Evolutionary conservation across 768 basidiomycete species (phyloP).

Genomic region (Tricholoma bakamatsutake): DNA sequence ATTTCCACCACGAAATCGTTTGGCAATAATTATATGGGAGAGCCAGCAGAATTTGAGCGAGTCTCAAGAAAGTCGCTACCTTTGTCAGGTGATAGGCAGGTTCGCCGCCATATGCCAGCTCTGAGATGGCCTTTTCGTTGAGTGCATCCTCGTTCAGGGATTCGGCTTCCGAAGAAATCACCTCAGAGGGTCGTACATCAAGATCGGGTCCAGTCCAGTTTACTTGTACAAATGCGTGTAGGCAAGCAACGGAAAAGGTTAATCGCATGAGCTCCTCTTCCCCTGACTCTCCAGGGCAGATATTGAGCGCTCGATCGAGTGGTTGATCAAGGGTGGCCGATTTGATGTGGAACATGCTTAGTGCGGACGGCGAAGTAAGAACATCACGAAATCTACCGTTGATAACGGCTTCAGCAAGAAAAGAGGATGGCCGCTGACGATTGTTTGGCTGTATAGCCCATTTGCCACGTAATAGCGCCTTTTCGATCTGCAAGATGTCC

Average conservation of each 20-base stretch:
- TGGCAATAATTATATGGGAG: slow-evolving; percentile 41
- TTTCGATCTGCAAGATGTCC: slow-evolving; percentile 37
- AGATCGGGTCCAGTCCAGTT: slow-evolving; percentile 98
- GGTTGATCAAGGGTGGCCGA: slow-evolving; percentile 24
- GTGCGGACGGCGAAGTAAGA: slow-evolving; percentile 40
- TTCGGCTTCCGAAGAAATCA: slow-evolving; percentile 26
- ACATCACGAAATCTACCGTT: slow-evolving; percentile 54
- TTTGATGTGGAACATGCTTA: slow-evolving; percentile 30
- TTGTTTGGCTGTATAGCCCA: slow-evolving; percentile 27
- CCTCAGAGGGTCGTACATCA: slow-evolving; percentile 43
- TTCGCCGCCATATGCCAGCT: slow-evolving; percentile 83
- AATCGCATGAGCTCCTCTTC: slow-evolving; percentile 50
- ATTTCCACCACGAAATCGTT: slow-evolving; percentile 73
- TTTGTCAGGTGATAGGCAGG: slow-evolving; percentile 91
- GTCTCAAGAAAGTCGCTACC: slow-evolving; percentile 61
- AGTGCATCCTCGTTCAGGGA: slow-evolving; percentile 43
- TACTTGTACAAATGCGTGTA: slow-evolving; percentile 86
- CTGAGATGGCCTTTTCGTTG: slow-evolving; percentile 60
- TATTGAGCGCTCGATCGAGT: slow-evolving; percentile 33
- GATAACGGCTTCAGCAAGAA: slow-evolving; percentile 50
- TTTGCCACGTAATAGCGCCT: slow-evolving; percentile 48
- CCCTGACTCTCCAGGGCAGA: slow-evolving; percentile 10
- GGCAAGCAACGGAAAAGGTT: slow-evolving; percentile 65
- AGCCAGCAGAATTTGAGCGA: slow-evolving; percentile 67
- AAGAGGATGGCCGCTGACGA: slow-evolving; percentile 15